phyloP scores from a whole-genome alignment of 2,329 filamentous ascomycete species.

The Fusarium musae region DNA sequence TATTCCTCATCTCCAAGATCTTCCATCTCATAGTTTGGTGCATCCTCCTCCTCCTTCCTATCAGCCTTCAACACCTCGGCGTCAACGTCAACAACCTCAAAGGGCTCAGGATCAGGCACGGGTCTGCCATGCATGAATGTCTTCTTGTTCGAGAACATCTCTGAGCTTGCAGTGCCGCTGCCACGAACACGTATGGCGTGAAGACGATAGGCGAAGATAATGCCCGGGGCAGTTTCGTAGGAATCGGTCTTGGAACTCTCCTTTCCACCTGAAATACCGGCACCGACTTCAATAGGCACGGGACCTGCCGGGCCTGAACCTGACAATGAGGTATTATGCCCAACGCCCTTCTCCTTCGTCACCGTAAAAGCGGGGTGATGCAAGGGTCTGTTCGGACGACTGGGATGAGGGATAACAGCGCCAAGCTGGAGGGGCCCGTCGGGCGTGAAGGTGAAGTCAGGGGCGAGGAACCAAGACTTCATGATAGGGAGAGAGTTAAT shows the following conservation, averaged over 20 bases:
- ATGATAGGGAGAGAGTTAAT: fast-evolving
- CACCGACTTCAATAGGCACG: fast-evolving
- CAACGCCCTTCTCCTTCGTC: fast-evolving
- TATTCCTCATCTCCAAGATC: not conserved
- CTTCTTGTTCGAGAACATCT: not conserved
- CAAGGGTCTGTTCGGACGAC: not conserved
- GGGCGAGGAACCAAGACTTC: not conserved
- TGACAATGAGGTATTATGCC: not conserved
- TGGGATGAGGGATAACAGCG: not conserved
- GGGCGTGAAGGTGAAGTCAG: not conserved
- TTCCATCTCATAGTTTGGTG: not conserved
- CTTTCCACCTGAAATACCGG: fast-evolving
- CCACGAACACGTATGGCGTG: not conserved
- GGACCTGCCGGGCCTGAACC: not conserved
- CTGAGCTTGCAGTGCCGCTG: not conserved
- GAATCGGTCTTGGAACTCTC: not conserved
- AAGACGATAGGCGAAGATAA: not conserved
- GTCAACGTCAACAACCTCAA: not conserved
- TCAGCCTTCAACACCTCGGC: not conserved
- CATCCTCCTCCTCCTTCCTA: not conserved
- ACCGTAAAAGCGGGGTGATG: not conserved
- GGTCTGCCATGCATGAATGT: not conserved
- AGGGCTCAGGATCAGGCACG: not conserved
- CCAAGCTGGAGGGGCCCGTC: not conserved
- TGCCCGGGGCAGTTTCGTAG: fast-evolving